Evolutionary conservation across 805 yeast species (phyloP), one percentile per base, ranked within the genome.

Genomic region (Komagataella phaffii): DNA sequence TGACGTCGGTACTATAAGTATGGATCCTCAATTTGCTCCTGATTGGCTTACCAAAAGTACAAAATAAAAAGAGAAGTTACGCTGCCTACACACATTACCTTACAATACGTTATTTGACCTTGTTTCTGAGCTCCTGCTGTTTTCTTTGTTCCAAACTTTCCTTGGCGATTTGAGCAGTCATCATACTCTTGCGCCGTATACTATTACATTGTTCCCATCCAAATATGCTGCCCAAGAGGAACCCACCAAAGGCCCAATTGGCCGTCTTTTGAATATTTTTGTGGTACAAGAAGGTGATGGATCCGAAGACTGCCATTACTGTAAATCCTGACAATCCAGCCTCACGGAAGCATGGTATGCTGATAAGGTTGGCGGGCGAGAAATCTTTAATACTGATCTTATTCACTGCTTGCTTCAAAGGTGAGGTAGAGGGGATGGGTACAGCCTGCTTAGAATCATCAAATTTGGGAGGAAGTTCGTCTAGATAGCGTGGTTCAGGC

Each of bases 121-220:
- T 66, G 58, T 63, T 62, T 36, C 54, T 56, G 53, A 64, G 63
- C 55, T 65, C 69, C 49, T 67, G 52, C 56, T 61, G 50, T 64
- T 72, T 52, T 57, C 60, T 61, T 44, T 59, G 58, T 49, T 60
- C 63, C 50, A 55, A 67, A 18, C 62, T 71, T 53, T 76, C 77
- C 58, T 80, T 81, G 0, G 96, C 96, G 59, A 76, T 66, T 53
- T 79, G 81, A 49, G 90, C 83, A 53, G 82, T 80, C 54, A 77
- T 76, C 62, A 80, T 74, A 51, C 85, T 80, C 55, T 79, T 76
- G 59, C 83, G 73, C 63, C 95, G 74, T 48, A 79, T 74, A 49
- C 80, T 72, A 53, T 96, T 74, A 64, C 98, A 90, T 66, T 88
- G 96, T 63, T 90, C 96, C 96, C 96, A 90, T 1, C 95, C 87